Evolutionary conservation across 768 basidiomycete species (phyloP).

Genomic region (Naganishia antarctica): DNA sequence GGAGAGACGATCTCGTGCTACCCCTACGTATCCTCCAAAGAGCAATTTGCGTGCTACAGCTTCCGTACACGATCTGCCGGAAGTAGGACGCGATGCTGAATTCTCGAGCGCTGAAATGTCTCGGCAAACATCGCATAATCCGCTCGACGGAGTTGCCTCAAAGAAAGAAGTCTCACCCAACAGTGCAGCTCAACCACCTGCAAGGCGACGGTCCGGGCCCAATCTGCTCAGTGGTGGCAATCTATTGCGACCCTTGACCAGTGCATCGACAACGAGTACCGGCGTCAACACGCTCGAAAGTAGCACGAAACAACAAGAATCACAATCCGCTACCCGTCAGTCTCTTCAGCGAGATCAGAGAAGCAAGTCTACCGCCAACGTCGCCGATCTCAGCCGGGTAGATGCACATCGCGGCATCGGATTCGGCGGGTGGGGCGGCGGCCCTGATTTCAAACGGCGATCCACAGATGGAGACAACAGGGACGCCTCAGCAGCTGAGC

Average conservation of each 20-base stretch:
- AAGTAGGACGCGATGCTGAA: conserved; percentile 12
- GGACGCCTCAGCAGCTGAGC: background rate
- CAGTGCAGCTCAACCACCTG: conserved; percentile 1
- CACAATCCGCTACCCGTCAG: background rate
- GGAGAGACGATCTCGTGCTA: conserved; percentile 26
- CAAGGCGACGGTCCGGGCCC: background rate
- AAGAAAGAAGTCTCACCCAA: background rate
- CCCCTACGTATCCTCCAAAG: conserved; percentile 1
- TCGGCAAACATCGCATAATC: conserved; percentile 24
- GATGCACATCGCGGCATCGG: conserved; percentile 10
- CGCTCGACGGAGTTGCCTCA: background rate
- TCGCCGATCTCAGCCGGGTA: conserved; percentile 20
- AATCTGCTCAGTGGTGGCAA: conserved; percentile 27
- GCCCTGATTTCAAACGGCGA: conserved; percentile 1
- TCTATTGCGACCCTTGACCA: conserved; percentile 24
- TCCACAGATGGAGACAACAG: conserved; percentile 21
- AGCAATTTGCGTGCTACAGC: conserved; percentile 23
- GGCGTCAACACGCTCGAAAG: background rate
- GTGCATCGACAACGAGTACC: conserved; percentile 6
- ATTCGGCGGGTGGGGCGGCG: conserved; percentile 13
- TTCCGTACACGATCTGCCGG: conserved; percentile 28
- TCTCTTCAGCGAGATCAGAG: conserved; percentile 21
- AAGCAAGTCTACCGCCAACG: conserved; percentile 24
- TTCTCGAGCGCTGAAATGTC: conserved; percentile 1
- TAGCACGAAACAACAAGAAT: background rate